These are phyloP conservation scores for Auricularia sp. DNA, from an alignment of 768 basidiomycete species.

Conservation along the genomic window DNA sequence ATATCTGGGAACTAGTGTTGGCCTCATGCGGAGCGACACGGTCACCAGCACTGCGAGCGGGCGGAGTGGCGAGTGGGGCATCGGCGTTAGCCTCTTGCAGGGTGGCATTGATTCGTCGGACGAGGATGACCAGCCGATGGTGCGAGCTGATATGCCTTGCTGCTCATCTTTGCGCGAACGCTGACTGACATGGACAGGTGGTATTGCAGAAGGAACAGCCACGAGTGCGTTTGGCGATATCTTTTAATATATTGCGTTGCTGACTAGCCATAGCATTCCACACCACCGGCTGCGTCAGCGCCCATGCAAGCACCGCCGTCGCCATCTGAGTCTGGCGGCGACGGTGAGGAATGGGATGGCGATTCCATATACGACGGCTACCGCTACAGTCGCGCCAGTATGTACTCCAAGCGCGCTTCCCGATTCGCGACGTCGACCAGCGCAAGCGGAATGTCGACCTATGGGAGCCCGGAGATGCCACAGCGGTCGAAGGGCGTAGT, in stretches of 20 bases:
- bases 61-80: neutral
- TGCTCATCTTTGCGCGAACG: no score
- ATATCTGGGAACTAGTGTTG: no score
- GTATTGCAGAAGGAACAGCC: no score
- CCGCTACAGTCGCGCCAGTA: slow-evolving; percentile 31
- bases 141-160: neutral
- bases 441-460: neutral
- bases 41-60: neutral
- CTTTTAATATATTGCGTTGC: neutral
- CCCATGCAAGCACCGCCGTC: slow-evolving; percentile 19
- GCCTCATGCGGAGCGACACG: neutral
- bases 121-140: neutral
- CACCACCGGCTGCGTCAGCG: slow-evolving; percentile 9
- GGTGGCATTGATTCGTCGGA: neutral
- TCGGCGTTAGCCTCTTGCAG: neutral
- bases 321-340: slow-evolving; percentile 23
- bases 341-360: slow-evolving; percentile 47
- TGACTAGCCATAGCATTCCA: slow-evolving; percentile 3
- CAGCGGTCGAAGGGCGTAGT: neutral
- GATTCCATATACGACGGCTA: slow-evolving; percentile 73
- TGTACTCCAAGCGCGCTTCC: slow-evolving; percentile 31
- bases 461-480: neutral
- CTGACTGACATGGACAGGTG: no score
- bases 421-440: neutral
- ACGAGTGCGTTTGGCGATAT: no score